Evolutionary conservation across 768 basidiomycete genomes (phyloP).

Genomic region (Mycena filopes): DNA sequence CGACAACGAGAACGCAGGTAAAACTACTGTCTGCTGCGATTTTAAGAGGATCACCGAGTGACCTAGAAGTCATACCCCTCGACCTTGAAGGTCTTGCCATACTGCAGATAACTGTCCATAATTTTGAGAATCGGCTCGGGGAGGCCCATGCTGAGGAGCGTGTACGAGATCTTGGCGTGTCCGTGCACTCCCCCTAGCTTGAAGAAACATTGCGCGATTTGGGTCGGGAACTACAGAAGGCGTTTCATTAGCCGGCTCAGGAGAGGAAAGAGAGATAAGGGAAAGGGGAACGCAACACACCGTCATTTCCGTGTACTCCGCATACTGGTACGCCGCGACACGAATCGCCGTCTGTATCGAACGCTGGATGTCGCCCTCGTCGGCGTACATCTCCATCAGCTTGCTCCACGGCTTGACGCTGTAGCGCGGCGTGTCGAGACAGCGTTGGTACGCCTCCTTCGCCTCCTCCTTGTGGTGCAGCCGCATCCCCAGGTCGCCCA

Average conservation of each 20-base stretch:
- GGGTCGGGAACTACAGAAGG: conserved; percentile 79
- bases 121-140: conserved; percentile 91
- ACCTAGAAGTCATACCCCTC: conserved; percentile 84
- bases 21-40: conserved; percentile 9
- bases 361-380: conserved; percentile 93
- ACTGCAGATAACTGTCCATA: conserved; percentile 91
- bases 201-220: conserved; percentile 91
- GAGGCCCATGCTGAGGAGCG: conserved; percentile 92
- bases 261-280: too few relatives aligned
- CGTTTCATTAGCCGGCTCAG: too few relatives aligned
- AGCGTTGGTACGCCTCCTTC: conserved; percentile 96
- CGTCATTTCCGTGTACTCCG: conserved; percentile 90
- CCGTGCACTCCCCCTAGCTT: conserved; percentile 95
- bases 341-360: conserved; percentile 92
- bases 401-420: conserved; percentile 94
- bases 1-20: conserved; percentile 5
- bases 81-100: conserved; percentile 88
- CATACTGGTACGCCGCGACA: conserved; percentile 91
- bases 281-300: conserved; percentile 54
- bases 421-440: conserved; percentile 88
- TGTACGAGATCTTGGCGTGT: conserved; percentile 93
- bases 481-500: conserved; percentile 93
- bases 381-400: conserved; percentile 95
- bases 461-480: conserved; percentile 98
- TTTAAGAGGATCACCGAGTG: background rate